Conservation (phyloP, 441 rosid genomes). For the Arabidopsis hybrid region DNA sequence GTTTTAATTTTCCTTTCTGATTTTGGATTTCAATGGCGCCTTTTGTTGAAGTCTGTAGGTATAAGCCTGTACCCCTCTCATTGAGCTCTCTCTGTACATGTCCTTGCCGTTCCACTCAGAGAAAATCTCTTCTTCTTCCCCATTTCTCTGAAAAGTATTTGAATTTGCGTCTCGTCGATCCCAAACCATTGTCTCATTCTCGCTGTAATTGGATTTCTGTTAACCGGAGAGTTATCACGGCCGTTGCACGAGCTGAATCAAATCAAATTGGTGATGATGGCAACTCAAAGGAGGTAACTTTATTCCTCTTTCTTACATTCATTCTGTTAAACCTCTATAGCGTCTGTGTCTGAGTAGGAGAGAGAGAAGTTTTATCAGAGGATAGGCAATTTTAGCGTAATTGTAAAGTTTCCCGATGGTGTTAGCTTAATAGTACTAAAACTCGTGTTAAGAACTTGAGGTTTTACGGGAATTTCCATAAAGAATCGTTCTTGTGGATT, state of each 20-base stretch:
- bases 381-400: too few species aligned
- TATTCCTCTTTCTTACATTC: neutral
- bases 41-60: slow-evolving; percentile 35
- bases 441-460: neutral
- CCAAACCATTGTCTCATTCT: slow-evolving; percentile 40
- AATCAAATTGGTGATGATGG: slow-evolving; percentile 52
- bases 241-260: slow-evolving; percentile 60
- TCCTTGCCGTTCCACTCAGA: slow-evolving; percentile 51
- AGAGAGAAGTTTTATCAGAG: too few species aligned
- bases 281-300: slow-evolving; percentile 52
- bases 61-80: slow-evolving; percentile 45
- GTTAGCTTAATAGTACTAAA: too few species aligned
- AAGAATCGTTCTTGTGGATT: neutral
- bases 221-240: slow-evolving; percentile 53
- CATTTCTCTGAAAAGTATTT: slow-evolving; percentile 39
- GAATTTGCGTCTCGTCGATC: too few species aligned
- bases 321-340: too few species aligned
- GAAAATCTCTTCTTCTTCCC: slow-evolving; percentile 49
- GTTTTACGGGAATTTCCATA: neutral
- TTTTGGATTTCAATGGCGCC: slow-evolving; percentile 59
- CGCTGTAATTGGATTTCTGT: slow-evolving; percentile 40
- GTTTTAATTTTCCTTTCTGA: neutral
- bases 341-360: too few species aligned
- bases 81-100: slow-evolving; percentile 50
- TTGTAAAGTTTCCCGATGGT: too few species aligned